Conservation (phyloP, 2,329 filamentous ascomycete genomes). For the Drechslerella coelobrocha region DNA sequence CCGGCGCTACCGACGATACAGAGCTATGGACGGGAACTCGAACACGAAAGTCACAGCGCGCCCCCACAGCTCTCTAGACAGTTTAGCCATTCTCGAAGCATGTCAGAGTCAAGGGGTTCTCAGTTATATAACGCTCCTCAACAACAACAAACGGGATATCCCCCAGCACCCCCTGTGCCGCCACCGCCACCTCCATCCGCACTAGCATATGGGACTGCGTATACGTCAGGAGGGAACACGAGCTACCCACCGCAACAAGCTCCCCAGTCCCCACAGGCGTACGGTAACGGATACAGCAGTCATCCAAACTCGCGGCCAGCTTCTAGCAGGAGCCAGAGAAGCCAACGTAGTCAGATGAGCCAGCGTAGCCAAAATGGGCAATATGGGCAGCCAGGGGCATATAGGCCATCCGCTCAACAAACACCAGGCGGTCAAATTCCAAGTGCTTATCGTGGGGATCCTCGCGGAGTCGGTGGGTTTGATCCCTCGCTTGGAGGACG, state of each 20-base stretch:
- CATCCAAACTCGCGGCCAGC: conserved; percentile 44
- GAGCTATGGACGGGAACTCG: conserved; percentile 24
- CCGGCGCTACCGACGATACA: conserved; percentile 50
- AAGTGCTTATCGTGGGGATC: conserved; percentile 33
- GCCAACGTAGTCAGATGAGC: conserved; percentile 31
- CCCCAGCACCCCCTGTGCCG: not conserved
- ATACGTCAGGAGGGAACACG: not conserved
- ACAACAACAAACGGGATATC: conserved; percentile 13
- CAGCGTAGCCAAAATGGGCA: conserved; percentile 22
- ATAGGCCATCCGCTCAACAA: conserved; percentile 25
- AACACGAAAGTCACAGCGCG: conserved; percentile 13
- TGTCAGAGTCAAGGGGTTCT: conserved; percentile 37
- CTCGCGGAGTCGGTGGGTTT: conserved; percentile 39
- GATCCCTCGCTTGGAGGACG: conserved; percentile 38
- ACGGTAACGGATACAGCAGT: conserved; percentile 23
- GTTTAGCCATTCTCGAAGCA: conserved; percentile 33
- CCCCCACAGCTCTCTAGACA: conserved; percentile 24
- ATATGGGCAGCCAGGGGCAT: conserved; percentile 3
- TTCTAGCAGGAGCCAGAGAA: conserved; percentile 31
- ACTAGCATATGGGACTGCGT: not conserved
- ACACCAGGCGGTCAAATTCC: conserved; percentile 13
- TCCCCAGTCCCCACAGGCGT: conserved; percentile 4
- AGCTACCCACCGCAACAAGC: conserved; percentile 10
- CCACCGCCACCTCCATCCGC: conserved; percentile 9
- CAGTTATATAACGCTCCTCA: conserved; percentile 16